These are phyloP conservation scores for Avicennia marina DNA, from an alignment of 257 asterid genomes.

Conservation along the genomic window DNA sequence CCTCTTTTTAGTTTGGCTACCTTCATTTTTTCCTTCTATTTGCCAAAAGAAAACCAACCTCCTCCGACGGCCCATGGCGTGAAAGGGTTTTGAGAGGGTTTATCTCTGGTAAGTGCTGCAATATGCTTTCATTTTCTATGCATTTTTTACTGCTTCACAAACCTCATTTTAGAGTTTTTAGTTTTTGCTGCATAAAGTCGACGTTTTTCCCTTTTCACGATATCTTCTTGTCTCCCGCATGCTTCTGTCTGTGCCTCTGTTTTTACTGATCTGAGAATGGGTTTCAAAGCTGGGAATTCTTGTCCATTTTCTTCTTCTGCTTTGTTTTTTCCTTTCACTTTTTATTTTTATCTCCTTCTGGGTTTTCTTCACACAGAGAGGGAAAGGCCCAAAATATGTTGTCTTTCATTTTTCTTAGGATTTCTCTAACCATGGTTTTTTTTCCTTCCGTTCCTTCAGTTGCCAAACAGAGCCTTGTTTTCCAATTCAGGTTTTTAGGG, in stretches of 20 bases:
- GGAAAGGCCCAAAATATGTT: neutral
- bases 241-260: neutral
- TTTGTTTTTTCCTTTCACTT: neutral
- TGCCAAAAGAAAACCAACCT: slow-evolving; percentile 12
- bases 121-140: slow-evolving; percentile 1
- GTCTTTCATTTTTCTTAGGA: neutral
- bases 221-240: neutral
- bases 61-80: slow-evolving; percentile 29
- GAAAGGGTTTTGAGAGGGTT: slow-evolving; percentile 34
- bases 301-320: neutral
- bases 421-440: neutral
- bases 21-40: slow-evolving; percentile 8
- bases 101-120: slow-evolving; percentile 19
- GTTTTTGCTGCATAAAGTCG: neutral
- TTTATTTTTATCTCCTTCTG: neutral
- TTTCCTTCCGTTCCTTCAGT: neutral
- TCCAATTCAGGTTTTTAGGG: slow-evolving; percentile 13
- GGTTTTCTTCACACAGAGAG: slow-evolving; percentile 6
- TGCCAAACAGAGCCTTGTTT: slow-evolving; percentile 10
- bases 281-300: neutral
- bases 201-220: neutral
- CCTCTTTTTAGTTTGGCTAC: no score
- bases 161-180: slow-evolving; percentile 5
- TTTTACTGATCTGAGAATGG: neutral
- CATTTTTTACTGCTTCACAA: neutral